Percentiles rank a stretch among this genome's conserved stretches.
Conservation (phyloP, 805 yeast species). For the Saccharomyces jurei region DNA sequence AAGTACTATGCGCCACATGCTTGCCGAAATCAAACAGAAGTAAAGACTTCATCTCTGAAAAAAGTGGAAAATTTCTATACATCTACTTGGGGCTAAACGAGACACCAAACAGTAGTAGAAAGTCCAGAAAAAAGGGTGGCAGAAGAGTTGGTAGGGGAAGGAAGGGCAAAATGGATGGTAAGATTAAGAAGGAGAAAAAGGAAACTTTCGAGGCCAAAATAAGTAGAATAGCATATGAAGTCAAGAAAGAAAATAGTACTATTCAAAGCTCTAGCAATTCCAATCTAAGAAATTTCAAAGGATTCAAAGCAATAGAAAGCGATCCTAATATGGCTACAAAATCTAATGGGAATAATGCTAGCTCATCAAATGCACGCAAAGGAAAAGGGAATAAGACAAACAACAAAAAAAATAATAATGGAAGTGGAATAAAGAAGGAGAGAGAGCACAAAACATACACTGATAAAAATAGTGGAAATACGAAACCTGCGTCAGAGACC, state of each 20-base stretch:
- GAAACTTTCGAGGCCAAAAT: conserved; percentile 21
- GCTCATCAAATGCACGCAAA: neutral
- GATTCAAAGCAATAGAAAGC: conserved; percentile 18
- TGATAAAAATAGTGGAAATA: neutral
- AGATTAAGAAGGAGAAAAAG: conserved; percentile 5
- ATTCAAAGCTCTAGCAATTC: conserved; percentile 35
- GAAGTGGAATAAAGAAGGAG: neutral
- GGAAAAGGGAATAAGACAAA: neutral
- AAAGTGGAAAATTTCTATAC: conserved; percentile 40
- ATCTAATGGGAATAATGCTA: neutral
- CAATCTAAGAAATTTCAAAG: conserved; percentile 34
- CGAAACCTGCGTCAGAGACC: neutral
- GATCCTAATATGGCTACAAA: conserved; percentile 3
- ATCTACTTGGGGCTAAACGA: conserved; percentile 44
- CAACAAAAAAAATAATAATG: neutral
- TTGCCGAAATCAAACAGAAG: conserved; percentile 17
- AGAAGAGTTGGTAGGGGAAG: conserved; percentile 34
- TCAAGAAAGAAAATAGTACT: conserved; percentile 30
- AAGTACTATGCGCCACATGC: conserved; percentile 40
- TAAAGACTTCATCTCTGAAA: conserved; percentile 35
- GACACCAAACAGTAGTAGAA: conserved; percentile 7
- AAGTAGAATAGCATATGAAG: conserved; percentile 21
- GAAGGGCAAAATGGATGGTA: conserved; percentile 10
- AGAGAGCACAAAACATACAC: neutral
- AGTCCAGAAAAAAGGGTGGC: conserved; percentile 17